These are phyloP conservation scores for Lactarius quietus DNA, from an alignment of 768 basidiomycete genomes.

Conservation along the genomic window DNA sequence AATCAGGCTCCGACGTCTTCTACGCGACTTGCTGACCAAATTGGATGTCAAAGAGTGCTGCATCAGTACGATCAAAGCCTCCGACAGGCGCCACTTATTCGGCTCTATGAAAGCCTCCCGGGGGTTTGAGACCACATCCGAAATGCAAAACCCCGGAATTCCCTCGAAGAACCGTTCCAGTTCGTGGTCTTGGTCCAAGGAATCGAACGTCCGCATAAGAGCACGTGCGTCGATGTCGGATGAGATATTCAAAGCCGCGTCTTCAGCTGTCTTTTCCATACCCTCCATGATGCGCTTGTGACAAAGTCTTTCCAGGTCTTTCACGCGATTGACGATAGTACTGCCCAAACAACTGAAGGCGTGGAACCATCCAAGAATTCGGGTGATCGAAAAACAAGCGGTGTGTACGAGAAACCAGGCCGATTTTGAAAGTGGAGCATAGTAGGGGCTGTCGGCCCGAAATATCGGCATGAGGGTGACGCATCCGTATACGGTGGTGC, in stretches of 20 bases:
- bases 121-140: background rate
- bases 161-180: no score
- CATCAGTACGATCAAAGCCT: background rate
- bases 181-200: constrained; percentile 4
- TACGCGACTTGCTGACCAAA: background rate
- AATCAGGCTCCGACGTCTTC: background rate
- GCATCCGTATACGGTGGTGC: no score
- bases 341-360: no score
- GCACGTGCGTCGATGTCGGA: background rate
- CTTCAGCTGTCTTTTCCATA: background rate
- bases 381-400: no score
- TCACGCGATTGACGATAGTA: no score
- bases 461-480: no score
- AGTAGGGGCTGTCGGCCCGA: background rate
- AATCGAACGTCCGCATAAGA: background rate
- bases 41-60: background rate
- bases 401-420: background rate
- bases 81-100: background rate
- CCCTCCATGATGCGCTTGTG: background rate
- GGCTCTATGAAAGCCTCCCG: background rate
- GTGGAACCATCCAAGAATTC: no score
- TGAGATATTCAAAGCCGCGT: background rate
- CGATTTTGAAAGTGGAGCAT: background rate
- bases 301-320: no score
- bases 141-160: constrained; percentile 4